phyloP scores from a whole-genome alignment of 2,329 filamentous ascomycete genomes.

The Paraconiothyrium sp. region DNA sequence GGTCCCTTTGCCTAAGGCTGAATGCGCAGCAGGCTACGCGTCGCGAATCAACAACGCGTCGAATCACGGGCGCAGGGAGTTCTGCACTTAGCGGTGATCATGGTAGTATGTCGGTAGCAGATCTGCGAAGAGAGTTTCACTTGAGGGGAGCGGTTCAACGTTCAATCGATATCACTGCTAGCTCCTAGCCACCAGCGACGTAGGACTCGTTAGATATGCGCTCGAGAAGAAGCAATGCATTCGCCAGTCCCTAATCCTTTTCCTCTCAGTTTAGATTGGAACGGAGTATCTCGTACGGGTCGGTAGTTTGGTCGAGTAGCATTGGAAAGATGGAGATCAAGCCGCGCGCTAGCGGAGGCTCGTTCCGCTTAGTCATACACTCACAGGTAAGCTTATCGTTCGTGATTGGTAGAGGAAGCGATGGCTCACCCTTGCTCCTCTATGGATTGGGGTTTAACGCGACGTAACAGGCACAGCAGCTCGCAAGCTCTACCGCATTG shows the following conservation, averaged over 20 bases:
- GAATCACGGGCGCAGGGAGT: background rate
- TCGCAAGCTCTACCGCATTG: background rate
- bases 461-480: background rate
- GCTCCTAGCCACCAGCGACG: background rate
- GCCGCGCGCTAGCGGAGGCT: background rate
- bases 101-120: background rate
- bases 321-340: background rate
- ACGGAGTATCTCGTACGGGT: background rate
- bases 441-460: background rate
- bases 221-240: background rate
- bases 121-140: background rate
- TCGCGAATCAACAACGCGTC: background rate
- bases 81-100: background rate
- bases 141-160: no score
- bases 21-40: constrained; percentile 5
- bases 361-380: background rate
- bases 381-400: background rate
- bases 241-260: background rate
- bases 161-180: no score
- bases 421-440: no score
- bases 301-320: background rate
- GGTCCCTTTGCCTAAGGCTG: background rate
- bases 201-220: background rate
- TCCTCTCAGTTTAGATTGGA: background rate
- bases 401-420: background rate